Evolutionary conservation across 169 alveolate species (phyloP).

Genomic region (Amoebophrya sp.): DNA sequence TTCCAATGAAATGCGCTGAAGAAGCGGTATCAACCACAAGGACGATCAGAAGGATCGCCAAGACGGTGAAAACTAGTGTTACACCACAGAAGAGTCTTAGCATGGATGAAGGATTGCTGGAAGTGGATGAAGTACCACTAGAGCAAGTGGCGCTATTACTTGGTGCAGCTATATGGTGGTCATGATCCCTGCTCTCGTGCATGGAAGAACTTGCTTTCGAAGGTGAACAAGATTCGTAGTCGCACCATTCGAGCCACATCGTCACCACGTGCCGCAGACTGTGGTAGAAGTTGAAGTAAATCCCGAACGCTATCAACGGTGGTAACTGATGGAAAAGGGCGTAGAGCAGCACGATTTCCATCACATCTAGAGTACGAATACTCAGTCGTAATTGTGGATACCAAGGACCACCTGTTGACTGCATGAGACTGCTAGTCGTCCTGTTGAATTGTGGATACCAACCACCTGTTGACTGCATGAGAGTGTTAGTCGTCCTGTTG

Average conservation of each 20-base stretch:
- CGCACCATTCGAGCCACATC: background rate
- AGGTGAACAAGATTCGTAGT: background rate
- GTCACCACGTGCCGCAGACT: background rate
- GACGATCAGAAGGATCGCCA: too few species aligned
- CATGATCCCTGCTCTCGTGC: background rate
- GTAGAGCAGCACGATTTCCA: background rate
- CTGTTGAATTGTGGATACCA: too few species aligned
- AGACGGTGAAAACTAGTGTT: too few species aligned
- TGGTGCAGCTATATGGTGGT: background rate
- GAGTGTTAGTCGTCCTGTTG: too few species aligned
- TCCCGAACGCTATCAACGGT: background rate
- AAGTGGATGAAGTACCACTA: background rate
- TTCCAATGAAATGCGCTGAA: background rate
- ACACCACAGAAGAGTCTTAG: too few species aligned
- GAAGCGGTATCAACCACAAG: too few species aligned
- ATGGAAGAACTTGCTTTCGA: background rate
- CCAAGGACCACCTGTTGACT: too few species aligned
- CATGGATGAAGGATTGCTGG: background rate
- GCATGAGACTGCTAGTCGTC: too few species aligned
- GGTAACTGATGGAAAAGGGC: background rate
- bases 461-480: too few species aligned
- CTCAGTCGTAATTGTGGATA: too few species aligned
- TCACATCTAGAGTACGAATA: too few species aligned
- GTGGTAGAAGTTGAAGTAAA: slow-evolving; percentile 23
- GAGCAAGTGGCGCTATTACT: background rate